These are phyloP conservation scores for Camelina hispida DNA, from an alignment of 345 rosid species.

Conservation along the genomic window DNA sequence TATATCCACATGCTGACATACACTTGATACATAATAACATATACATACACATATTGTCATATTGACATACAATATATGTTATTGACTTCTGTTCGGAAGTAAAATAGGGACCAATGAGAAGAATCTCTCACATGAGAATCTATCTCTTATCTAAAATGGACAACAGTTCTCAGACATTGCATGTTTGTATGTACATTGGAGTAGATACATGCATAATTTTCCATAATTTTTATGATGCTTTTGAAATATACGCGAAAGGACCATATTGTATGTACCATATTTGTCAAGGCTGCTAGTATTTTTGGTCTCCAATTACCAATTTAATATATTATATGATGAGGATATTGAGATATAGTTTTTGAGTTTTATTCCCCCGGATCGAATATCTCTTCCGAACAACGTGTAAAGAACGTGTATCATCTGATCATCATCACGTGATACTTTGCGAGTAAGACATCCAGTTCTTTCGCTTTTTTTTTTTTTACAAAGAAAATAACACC, in stretches of 20 bases:
- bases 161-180: slow-evolving; percentile 22
- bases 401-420: slow-evolving; percentile 40
- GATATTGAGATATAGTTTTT: slow-evolving; percentile 25
- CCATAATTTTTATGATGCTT: slow-evolving; percentile 21
- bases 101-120: slow-evolving; percentile 31
- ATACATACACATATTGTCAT: not conserved
- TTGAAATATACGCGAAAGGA: slow-evolving; percentile 19
- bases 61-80: not conserved
- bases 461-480: not conserved
- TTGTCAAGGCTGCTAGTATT: slow-evolving; percentile 15
- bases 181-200: not conserved
- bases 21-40: not conserved
- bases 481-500: not conserved
- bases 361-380: slow-evolving; percentile 13
- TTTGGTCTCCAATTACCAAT: slow-evolving; percentile 25
- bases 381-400: slow-evolving; percentile 30
- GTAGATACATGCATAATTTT: slow-evolving; percentile 3
- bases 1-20: not conserved
- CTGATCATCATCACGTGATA: slow-evolving; percentile 41
- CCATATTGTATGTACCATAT: slow-evolving; percentile 8
- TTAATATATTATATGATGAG: slow-evolving; percentile 21
- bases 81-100: slow-evolving; percentile 41
- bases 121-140: slow-evolving; percentile 35
- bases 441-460: slow-evolving; percentile 33
- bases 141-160: slow-evolving; percentile 37